Conservation (phyloP, 2,329 filamentous ascomycete genomes). For the Cordyceps cateniannulata region DNA sequence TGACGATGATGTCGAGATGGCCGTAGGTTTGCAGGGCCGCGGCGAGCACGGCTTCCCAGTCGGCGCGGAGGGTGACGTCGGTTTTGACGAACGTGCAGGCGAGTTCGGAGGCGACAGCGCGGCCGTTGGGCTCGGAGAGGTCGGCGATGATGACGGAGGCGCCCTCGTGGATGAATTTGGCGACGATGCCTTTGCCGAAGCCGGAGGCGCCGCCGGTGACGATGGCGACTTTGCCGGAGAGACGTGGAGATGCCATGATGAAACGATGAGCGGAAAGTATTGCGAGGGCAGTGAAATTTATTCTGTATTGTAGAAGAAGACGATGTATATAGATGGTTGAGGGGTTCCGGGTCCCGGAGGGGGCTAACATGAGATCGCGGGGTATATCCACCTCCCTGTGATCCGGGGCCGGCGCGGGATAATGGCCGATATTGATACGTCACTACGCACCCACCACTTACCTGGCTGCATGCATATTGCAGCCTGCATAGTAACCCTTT, state of each 20-base stretch:
- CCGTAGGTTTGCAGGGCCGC: constrained; percentile 40
- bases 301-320: not conserved
- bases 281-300: not conserved
- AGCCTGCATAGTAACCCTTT: not conserved
- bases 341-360: not conserved
- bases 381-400: not conserved
- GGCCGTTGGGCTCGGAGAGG: constrained; percentile 47
- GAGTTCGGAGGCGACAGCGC: constrained; percentile 38
- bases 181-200: constrained; percentile 56
- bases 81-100: constrained; percentile 36
- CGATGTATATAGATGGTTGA: not conserved
- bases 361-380: constrained; percentile 12
- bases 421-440: not conserved
- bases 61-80: constrained; percentile 44
- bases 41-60: constrained; percentile 47
- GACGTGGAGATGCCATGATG: constrained; percentile 21
- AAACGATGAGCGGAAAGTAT: not conserved
- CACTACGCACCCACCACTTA: not conserved
- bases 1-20: constrained; percentile 51
- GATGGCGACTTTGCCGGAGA: constrained; percentile 37
- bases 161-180: constrained; percentile 53
- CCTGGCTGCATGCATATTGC: not conserved
- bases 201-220: constrained; percentile 52
- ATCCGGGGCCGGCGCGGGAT: not conserved
- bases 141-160: constrained; percentile 57